These are phyloP conservation scores for Telopea speciosissima DNA, from an alignment of 177 flowering plant species.

Conservation along the genomic window DNA sequence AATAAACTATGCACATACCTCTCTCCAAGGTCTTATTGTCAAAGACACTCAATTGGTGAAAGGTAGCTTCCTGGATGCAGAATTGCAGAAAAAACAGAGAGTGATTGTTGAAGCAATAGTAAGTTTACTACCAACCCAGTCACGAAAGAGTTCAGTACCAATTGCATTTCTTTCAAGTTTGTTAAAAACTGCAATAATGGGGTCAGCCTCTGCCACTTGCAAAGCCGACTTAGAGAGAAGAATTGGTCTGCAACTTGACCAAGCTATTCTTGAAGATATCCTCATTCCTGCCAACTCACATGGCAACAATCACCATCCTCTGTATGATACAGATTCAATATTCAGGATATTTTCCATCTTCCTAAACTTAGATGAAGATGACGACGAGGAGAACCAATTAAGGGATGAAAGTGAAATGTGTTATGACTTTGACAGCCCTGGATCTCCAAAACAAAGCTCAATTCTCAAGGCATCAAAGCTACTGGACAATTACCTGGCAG, in stretches of 20 bases:
- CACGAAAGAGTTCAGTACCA: constrained; percentile 80
- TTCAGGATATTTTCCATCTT: constrained; percentile 82
- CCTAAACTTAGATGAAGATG: constrained; percentile 82
- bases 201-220: constrained; percentile 64
- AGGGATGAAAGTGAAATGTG: constrained; percentile 68
- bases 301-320: constrained; percentile 46
- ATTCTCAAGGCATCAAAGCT: constrained; percentile 84
- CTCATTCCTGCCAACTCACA: constrained; percentile 62
- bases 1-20: constrained; percentile 74
- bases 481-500: constrained; percentile 82
- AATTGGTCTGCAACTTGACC: constrained; percentile 85
- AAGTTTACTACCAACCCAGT: constrained; percentile 73
- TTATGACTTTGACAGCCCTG: constrained; percentile 75
- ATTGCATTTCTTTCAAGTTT: constrained; percentile 89
- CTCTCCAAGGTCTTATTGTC: constrained; percentile 56
- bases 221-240: constrained; percentile 83
- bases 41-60: constrained; percentile 52
- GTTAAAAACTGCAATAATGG: constrained; percentile 60
- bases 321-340: constrained; percentile 76
- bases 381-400: constrained; percentile 55
- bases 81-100: constrained; percentile 71
- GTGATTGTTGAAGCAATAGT: constrained; percentile 71
- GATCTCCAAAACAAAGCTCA: constrained; percentile 88
- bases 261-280: constrained; percentile 95
- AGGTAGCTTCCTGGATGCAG: constrained; percentile 46